Evolutionary conservation across 495 filamentous ascomycete genomes (phyloP).

Genomic region (Xylaria palmicola): DNA sequence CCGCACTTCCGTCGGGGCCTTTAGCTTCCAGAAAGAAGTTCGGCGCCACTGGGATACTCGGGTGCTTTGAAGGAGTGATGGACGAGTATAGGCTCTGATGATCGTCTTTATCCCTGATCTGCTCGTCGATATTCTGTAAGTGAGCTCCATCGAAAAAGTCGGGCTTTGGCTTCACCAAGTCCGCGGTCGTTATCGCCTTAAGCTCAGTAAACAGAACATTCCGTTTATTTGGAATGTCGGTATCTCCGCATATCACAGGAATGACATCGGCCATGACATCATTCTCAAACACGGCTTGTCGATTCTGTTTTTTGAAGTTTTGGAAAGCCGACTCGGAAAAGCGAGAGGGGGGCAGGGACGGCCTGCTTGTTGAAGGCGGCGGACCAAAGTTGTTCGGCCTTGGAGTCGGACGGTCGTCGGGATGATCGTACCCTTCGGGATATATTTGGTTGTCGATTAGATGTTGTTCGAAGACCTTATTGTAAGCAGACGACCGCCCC

Average conservation of each 20-base stretch:
- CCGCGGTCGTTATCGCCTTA: slow-evolving; percentile 5
- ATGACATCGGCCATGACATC: not conserved
- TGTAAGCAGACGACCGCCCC: slow-evolving; percentile 21
- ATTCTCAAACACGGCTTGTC: not conserved
- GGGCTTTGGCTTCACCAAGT: slow-evolving; percentile 25
- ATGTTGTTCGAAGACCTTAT: slow-evolving; percentile 34
- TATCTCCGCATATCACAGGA: not conserved
- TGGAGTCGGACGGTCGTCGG: not conserved
- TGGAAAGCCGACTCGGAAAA: not conserved
- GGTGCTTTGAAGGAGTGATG: slow-evolving; percentile 40
- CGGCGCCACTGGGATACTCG: slow-evolving; percentile 36
- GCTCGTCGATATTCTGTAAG: slow-evolving; percentile 8
- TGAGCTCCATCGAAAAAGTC: slow-evolving; percentile 42
- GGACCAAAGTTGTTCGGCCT: not conserved
- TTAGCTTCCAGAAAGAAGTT: slow-evolving; percentile 46
- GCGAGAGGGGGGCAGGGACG: not conserved
- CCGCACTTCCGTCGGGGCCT: slow-evolving; percentile 29
- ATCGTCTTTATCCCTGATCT: slow-evolving; percentile 17
- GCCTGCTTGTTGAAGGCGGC: not conserved
- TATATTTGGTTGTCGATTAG: slow-evolving; percentile 37
- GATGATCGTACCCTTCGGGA: slow-evolving; percentile 11
- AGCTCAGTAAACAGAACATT: not conserved
- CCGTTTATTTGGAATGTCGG: not conserved
- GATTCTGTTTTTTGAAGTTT: not conserved
- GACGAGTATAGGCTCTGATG: not conserved